phyloP scores from a whole-genome alignment of 2,329 filamentous ascomycete genomes.

The Cytospora piceicola region DNA sequence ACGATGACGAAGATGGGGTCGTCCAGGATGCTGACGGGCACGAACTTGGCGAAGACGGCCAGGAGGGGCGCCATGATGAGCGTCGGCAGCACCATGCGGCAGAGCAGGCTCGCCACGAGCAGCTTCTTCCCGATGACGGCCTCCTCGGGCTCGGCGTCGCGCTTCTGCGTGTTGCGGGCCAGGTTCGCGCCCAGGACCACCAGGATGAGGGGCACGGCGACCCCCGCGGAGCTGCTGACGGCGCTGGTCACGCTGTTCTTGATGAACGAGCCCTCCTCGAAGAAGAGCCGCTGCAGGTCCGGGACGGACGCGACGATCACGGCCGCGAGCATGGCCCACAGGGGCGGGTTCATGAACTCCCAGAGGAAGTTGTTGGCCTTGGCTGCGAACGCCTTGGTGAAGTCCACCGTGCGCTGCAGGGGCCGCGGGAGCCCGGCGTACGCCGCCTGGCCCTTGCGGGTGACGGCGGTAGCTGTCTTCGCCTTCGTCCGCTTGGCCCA shows the following conservation, averaged over 20 bases:
- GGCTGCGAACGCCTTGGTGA: conserved; percentile 41
- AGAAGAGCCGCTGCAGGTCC: conserved; percentile 80
- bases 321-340: conserved; percentile 96
- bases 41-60: conserved; percentile 84
- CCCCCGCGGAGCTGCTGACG: conserved; percentile 80
- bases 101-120: conserved; percentile 81
- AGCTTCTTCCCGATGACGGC: conserved; percentile 71
- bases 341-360: conserved; percentile 97
- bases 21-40: conserved; percentile 91
- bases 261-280: conserved; percentile 84
- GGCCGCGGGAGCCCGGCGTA: conserved; percentile 48
- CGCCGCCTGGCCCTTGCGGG: conserved; percentile 33
- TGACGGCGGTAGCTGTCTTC: conserved; percentile 21
- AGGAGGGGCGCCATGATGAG: conserved; percentile 90
- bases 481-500: conserved; percentile 38
- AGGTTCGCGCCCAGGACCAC: conserved; percentile 95
- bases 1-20: conserved; percentile 98
- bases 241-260: conserved; percentile 92
- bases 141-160: conserved; percentile 72
- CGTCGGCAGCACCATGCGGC: conserved; percentile 91
- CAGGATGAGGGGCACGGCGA: conserved; percentile 92
- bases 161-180: conserved; percentile 83
- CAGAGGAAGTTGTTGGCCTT: conserved; percentile 69
- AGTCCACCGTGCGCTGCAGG: conserved; percentile 43
- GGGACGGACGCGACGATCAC: conserved; percentile 90